These are phyloP conservation scores for Cercospora citrullina DNA, from an alignment of 2,329 filamentous ascomycete genomes.

Conservation along the genomic window DNA sequence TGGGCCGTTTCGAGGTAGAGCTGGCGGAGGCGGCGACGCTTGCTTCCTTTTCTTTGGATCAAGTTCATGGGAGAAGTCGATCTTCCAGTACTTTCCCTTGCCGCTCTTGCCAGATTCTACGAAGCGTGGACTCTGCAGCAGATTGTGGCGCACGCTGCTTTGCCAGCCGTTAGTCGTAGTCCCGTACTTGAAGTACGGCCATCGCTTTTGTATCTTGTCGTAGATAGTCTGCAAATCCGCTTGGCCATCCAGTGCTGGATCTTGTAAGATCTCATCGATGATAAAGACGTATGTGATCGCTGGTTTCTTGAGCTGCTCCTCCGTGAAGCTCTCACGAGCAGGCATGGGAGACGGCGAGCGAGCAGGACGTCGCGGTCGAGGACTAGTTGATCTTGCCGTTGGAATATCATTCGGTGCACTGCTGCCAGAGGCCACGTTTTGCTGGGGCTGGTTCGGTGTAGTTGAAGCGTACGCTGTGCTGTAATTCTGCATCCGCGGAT, in stretches of 20 bases:
- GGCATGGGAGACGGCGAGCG: conserved; percentile 62
- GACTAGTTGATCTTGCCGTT: conserved; percentile 9
- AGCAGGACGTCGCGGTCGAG: conserved; percentile 17
- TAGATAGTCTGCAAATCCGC: conserved; percentile 69
- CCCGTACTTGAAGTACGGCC: conserved; percentile 63
- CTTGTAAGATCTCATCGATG: conserved; percentile 62
- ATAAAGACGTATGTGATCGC: conserved; percentile 63
- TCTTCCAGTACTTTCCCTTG: conserved; percentile 64
- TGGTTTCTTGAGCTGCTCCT: conserved; percentile 72
- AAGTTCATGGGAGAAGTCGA: conserved; percentile 60
- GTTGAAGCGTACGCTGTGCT: conserved; percentile 10
- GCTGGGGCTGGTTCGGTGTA: conserved; percentile 8
- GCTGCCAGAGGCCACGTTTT: conserved; percentile 3
- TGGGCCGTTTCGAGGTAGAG: conserved; percentile 20
- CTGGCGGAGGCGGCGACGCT: conserved; percentile 40
- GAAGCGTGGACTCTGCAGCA: conserved; percentile 60
- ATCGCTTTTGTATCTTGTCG: conserved; percentile 62
- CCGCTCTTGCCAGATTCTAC: conserved; percentile 60
- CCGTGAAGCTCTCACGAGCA: conserved; percentile 65
- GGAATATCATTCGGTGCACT: conserved; percentile 16
- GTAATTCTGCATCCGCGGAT: conserved; percentile 13
- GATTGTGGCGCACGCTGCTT: conserved; percentile 65
- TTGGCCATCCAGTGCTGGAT: conserved; percentile 50
- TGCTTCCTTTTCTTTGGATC: conserved; percentile 59
- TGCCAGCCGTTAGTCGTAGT: conserved; percentile 64